These are phyloP conservation scores for Salix brachista DNA, from an alignment of 345 rosid species.

Conservation along the genomic window DNA sequence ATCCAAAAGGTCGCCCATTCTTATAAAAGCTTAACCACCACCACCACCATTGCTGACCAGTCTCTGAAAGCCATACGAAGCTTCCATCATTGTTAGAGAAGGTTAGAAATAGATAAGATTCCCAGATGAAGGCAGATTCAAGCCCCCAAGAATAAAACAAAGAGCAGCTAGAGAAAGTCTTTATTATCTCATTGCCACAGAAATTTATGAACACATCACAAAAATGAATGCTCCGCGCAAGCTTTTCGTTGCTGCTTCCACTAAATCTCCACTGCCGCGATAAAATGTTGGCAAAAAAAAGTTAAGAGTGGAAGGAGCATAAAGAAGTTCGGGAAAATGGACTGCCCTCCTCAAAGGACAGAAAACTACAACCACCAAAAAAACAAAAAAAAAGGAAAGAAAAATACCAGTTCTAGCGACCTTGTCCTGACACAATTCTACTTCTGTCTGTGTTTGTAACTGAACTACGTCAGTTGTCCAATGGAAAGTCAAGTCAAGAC, in stretches of 20 bases:
- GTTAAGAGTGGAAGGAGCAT: too few species aligned
- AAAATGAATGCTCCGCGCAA: constrained; percentile 44
- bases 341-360: too few species aligned
- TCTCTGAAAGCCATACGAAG: background rate
- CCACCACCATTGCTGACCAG: background rate
- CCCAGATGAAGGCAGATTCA: background rate
- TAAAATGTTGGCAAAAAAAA: too few species aligned
- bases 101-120: background rate
- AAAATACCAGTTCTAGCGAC: too few species aligned
- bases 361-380: too few species aligned
- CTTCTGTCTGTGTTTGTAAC: too few species aligned
- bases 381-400: too few species aligned
- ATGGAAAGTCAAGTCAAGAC: too few species aligned
- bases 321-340: too few species aligned
- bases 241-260: constrained; percentile 95
- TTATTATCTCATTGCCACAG: background rate
- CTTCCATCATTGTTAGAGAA: background rate
- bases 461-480: too few species aligned
- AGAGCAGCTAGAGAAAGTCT: background rate
- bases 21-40: background rate
- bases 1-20: background rate
- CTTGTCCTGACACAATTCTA: too few species aligned
- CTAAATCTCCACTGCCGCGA: too few species aligned
- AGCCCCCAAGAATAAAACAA: background rate
- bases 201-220: constrained; percentile 13